These are phyloP conservation scores for Colletotrichum cereale DNA, from an alignment of 2,329 filamentous ascomycete genomes.

Conservation along the genomic window DNA sequence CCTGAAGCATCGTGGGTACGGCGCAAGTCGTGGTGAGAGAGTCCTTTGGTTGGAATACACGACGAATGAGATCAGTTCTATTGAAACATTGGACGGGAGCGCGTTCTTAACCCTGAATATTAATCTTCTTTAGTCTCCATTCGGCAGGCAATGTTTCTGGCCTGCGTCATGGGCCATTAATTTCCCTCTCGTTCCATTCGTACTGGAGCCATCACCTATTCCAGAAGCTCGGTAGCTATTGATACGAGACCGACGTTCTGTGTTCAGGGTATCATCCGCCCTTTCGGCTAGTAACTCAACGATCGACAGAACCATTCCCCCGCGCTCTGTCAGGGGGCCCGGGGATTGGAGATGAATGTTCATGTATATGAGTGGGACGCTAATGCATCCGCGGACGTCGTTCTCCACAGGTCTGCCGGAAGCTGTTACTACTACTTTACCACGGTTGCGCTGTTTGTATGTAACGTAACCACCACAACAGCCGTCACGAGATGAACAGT, in stretches of 20 bases:
- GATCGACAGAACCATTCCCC: constrained; percentile 9
- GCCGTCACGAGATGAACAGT: neutral
- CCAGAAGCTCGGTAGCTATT: constrained; percentile 28
- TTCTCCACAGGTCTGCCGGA: neutral
- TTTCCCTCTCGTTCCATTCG: constrained; percentile 21
- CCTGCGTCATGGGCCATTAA: constrained; percentile 1
- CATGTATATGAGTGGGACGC: constrained; percentile 16
- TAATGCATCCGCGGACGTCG: neutral
- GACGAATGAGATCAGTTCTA: neutral
- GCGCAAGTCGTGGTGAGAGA: neutral
- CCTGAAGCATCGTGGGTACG: constrained; percentile 11
- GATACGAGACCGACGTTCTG: constrained; percentile 8
- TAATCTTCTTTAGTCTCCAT: neutral
- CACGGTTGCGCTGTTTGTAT: neutral
- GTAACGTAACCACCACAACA: neutral
- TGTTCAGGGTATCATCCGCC: neutral
- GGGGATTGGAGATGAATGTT: neutral
- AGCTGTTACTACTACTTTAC: neutral
- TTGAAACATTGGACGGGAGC: neutral
- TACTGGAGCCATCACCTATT: constrained; percentile 13
- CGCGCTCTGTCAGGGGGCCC: neutral
- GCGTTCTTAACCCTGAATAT: neutral
- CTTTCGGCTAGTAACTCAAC: constrained; percentile 10
- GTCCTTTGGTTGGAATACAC: neutral
- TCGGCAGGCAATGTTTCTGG: neutral